Evolutionary conservation across 371 early-diverging fungal genomes (phyloP), one percentile per base, ranked within the genome.

Genomic region (Conidiobolus incongruus): DNA sequence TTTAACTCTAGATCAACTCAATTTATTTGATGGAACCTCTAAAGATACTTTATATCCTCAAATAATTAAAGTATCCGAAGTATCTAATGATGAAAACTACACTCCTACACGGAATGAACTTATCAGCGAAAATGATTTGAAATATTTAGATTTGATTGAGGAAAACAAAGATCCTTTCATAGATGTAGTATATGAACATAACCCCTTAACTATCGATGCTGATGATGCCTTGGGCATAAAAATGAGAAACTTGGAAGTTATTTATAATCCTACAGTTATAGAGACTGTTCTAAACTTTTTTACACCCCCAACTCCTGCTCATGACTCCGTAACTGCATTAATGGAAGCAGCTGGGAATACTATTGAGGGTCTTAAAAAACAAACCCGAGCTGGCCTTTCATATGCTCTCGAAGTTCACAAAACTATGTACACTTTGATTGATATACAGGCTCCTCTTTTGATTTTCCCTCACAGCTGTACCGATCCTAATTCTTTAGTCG

Each of bases 381-480:
- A 92, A 52, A 94, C 98, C 1, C 55, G 80, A 10, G 81, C 81
- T 1, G 81, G 81, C 6, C 55, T 97, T 0, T 77, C 84, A 52
- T 78, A 71, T 58, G 90, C 90, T 0, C 52, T 97, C 33, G 86
- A 79, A 29, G 74, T 77, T 40, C 93, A 91, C 58, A 83, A 78
- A 35, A 82, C 85, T 0, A 47, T 89, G 13, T 88, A 92, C 55
- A 56, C 95, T 13, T 72, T 75, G 31, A 68, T 97, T n/a, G 90
- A 95, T 52, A 73, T 92, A 61, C 87, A 90, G 49, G 98, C 98
- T 4, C 98, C 98, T 1, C 80, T 95, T 31, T 72, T 97, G 55
- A 73, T 95, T n/a, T 60, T 97, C 26, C 95, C 94, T 0, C 17
- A 35, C 47, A 77, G 82, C 49, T 77, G 80, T 48, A 72, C 73